phyloP scores from a whole-genome alignment of 1,284 basidiomycete genomes.

The Quambalaria eucalypti region DNA sequence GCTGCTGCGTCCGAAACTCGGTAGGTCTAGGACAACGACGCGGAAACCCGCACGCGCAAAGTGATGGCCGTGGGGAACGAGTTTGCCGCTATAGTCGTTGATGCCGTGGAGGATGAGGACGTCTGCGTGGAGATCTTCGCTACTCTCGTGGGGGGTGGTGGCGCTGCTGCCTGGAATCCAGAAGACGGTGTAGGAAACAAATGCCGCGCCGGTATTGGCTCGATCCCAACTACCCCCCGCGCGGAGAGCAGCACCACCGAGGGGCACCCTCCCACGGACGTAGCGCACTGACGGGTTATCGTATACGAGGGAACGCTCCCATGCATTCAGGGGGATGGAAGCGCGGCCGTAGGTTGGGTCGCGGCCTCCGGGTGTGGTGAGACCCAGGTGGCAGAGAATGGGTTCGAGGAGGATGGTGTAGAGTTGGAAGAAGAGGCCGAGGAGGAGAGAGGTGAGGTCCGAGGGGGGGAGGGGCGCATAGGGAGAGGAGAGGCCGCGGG shows the following conservation, averaged over 20 bases:
- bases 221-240: slow-evolving; percentile 10
- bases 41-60: slow-evolving; percentile 52
- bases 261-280: slow-evolving; percentile 22
- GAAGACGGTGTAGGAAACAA: slow-evolving; percentile 40
- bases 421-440: slow-evolving; percentile 5
- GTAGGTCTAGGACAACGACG: slow-evolving; percentile 52
- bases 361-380: slow-evolving; percentile 23
- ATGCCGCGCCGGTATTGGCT: neutral
- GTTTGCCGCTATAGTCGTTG: slow-evolving; percentile 43
- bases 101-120: slow-evolving; percentile 40
- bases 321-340: slow-evolving; percentile 20
- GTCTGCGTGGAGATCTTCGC: slow-evolving; percentile 18
- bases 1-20: slow-evolving; percentile 48
- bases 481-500: slow-evolving; percentile 1
- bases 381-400: slow-evolving; percentile 28
- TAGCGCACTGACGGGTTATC: slow-evolving; percentile 34
- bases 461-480: neutral
- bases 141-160: too few species aligned
- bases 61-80: slow-evolving; percentile 49
- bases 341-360: slow-evolving; percentile 41
- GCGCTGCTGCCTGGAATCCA: slow-evolving; percentile 8
- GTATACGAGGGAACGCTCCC: slow-evolving; percentile 35
- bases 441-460: neutral
- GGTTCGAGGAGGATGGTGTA: slow-evolving; percentile 38
- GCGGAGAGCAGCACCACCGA: slow-evolving; percentile 8